Base-by-base conservation (phyloP, 257 asterid species). In the Fraxinus quadrangulata region DNA sequence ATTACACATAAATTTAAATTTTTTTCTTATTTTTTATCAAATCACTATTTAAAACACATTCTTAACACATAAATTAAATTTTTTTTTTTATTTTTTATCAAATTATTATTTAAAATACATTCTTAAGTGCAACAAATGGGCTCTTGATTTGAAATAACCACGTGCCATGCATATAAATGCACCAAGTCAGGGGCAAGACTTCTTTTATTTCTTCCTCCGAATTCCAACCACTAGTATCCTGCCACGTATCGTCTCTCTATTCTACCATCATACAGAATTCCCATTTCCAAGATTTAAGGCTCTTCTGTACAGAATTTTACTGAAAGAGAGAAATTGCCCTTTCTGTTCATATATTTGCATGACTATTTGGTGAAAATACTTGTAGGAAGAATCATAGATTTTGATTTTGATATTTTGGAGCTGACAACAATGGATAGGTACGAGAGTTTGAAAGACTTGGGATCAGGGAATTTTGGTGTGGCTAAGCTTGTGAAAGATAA, bases 401-500 rank as follows among this genome's bases (percentile, higher is more conserved):
- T 17, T 39, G 75, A 71, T 70, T 59, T 23, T 67, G 70, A 4
- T 74, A 11, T 28, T 51, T 67, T 61, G 66, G 26, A 11, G 42
- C 10, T 66, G 10, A 54, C 47, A 40, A 24, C 67, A 79, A 93
- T 94, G 98, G 97, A 94, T 70, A 91, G 90, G 26, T 94, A 86
- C 61, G 98, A 94, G 84, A 80, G 89, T 70, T 66, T 91, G 88
- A 94, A 92, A 69, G 93, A 90, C 70, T 83, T 94, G 23, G 98
- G 98, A 40, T 92, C 97, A 72, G 98, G 98, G 66, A 92, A 92
- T 75, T 94, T 94, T 80, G 98, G 97, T 59, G 98, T 94, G 34
- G 97, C 98, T 8, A 92, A 88, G 88, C 91, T 94, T 54, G 97
- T 87, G 28, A 94, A 72, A 68, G 97, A 94, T 86, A 87, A 75